phyloP scores from a whole-genome alignment of 2,329 filamentous ascomycete genomes.

The Fusarium beomiforme region DNA sequence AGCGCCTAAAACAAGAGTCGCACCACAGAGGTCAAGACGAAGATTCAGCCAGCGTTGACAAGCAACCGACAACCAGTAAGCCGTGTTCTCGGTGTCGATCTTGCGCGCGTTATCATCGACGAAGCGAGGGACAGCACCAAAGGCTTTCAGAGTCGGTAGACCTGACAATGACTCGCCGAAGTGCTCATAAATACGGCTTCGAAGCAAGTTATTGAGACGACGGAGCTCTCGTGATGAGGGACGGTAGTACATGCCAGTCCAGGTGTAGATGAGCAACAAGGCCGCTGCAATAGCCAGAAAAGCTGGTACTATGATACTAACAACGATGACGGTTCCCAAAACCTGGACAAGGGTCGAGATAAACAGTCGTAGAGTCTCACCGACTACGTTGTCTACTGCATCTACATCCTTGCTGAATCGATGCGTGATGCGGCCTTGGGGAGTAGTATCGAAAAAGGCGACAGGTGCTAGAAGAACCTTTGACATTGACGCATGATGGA shows the following conservation, averaged over 20 bases:
- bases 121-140: conserved; percentile 15
- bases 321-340: conserved; percentile 15
- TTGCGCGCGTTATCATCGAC: conserved; percentile 10
- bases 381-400: conserved; percentile 23
- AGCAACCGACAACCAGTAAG: conserved; percentile 17
- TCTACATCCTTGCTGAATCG: conserved; percentile 25
- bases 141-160: conserved; percentile 17
- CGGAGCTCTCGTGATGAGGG: conserved; percentile 17
- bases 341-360: conserved; percentile 22
- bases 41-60: conserved; percentile 23
- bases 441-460: conserved; percentile 23
- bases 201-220: conserved; percentile 15
- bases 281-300: conserved; percentile 13
- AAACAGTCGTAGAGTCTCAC: conserved; percentile 13
- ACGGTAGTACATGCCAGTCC: conserved; percentile 26
- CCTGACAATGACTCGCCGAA: conserved; percentile 19
- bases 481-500: conserved; percentile 9
- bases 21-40: conserved; percentile 12
- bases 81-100: conserved; percentile 21
- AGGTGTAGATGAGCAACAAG: conserved; percentile 2
- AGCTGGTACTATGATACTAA: conserved; percentile 18
- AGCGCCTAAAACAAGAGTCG: background rate
- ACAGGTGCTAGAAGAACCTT: conserved; percentile 6
- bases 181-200: conserved; percentile 29
- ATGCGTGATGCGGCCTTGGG: conserved; percentile 22